Evolutionary conservation across 768 basidiomycete genomes (phyloP).

Genomic region (Lactarius trivialis): DNA sequence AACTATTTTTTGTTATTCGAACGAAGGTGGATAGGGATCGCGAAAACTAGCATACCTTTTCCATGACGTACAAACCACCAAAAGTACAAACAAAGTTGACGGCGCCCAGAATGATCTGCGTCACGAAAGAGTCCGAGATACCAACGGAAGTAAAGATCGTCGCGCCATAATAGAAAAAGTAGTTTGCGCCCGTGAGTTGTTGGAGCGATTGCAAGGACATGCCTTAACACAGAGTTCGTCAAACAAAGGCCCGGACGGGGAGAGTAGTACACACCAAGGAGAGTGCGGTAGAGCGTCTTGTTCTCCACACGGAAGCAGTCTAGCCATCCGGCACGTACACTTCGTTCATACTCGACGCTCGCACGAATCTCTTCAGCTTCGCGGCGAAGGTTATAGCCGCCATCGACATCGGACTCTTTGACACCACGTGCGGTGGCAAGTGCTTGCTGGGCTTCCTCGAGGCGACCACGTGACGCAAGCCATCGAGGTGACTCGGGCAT

Average conservation of each 20-base stretch:
- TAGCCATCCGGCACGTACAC: constrained; percentile 49
- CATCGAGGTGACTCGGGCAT: constrained; percentile 50
- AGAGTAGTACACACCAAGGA: constrained; percentile 35
- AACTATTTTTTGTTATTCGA: constrained; percentile 34
- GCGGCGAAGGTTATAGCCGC: constrained; percentile 38
- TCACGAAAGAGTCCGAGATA: constrained; percentile 56
- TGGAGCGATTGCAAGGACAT: constrained; percentile 65
- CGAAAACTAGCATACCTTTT: constrained; percentile 39
- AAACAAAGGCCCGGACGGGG: not conserved
- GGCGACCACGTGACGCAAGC: constrained; percentile 45
- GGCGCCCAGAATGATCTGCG: constrained; percentile 69
- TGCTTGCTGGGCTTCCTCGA: constrained; percentile 43
- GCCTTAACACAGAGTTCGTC: constrained; percentile 27
- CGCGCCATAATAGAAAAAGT: constrained; percentile 60
- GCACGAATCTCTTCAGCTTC: constrained; percentile 50
- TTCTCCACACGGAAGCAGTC: constrained; percentile 54
- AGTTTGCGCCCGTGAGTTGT: constrained; percentile 66
- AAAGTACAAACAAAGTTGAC: constrained; percentile 71
- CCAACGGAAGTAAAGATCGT: constrained; percentile 65
- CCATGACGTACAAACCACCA: constrained; percentile 67
- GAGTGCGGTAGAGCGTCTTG: constrained; percentile 59
- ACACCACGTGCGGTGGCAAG: constrained; percentile 47
- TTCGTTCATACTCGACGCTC: constrained; percentile 45
- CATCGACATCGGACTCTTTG: constrained; percentile 33
- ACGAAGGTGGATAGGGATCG: not conserved